Evolutionary conservation across 139 green algal genomes (phyloP), one percentile per base, ranked within the genome.

Genomic region (Ettlia oleoabundans): DNA sequence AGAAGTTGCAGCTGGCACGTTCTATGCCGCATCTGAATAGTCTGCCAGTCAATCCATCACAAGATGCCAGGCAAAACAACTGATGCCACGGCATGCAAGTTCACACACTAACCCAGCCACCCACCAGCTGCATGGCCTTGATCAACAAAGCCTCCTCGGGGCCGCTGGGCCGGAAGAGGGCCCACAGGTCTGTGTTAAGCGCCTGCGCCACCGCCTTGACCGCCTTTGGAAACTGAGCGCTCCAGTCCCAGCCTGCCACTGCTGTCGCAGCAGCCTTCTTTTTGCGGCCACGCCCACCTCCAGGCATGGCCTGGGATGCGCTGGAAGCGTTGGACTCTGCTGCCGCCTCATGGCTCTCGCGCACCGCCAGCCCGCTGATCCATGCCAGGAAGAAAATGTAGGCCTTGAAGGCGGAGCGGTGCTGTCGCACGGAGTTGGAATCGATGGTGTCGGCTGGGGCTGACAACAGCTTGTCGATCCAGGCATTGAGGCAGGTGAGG

Each of bases 371-470:
- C 5, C 71, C 40, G 26, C 41, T 61, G 43, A 94, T 78, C 81
- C 87, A 91, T 51, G 89, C 62, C 62, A 96, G 81, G 77, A 97
- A 90, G 76, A 90, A 95, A 8, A 86, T 38, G 77, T 96, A 96
- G 43, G 86, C 88, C 51, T 94, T 93, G 66, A 95, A 86, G 28
- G 91, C 92, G 24, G 73, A 88, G 42, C 87, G 79, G 80, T 94
- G 86, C 26, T 78, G 37, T 6, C 86, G 43, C 62, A 83, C 81
- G 33, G 64, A 43, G 1, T 73, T 82, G 8, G 38, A 32, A 19
- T 66, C 47, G 28, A 81, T 63, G 5, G 43, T 55, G 10, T 87
- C 82, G 6, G 58, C 53, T 22, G 71, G 75, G 40, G 62, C 66
- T 6, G 78, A 53, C 40, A 90, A 53, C 55, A 89, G 52, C 35